These are phyloP conservation scores for Exophiala xenobiotica DNA, from an alignment of 2,329 filamentous ascomycete genomes.

Conservation along the genomic window DNA sequence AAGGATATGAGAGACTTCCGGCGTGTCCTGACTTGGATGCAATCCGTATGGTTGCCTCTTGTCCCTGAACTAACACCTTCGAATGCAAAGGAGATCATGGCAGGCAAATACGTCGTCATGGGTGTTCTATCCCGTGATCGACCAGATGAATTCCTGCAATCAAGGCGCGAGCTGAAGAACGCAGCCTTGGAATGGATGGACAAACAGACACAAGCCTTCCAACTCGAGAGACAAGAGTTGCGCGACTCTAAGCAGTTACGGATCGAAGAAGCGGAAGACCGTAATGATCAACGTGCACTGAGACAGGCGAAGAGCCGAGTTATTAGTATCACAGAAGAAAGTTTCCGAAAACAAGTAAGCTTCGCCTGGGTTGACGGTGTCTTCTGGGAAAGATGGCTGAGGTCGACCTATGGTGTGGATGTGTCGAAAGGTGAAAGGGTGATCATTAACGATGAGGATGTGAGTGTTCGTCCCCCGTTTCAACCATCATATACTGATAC, in stretches of 20 bases:
- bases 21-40: slow-evolving; percentile 87
- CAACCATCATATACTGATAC: slow-evolving; percentile 37
- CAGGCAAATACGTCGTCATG: slow-evolving; percentile 89
- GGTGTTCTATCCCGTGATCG: slow-evolving; percentile 81
- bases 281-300: slow-evolving; percentile 82
- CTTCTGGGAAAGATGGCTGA: slow-evolving; percentile 97
- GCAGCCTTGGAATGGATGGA: slow-evolving; percentile 98
- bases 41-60: slow-evolving; percentile 90
- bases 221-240: slow-evolving; percentile 87
- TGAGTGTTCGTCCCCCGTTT: slow-evolving; percentile 52
- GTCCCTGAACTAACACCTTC: slow-evolving; percentile 89
- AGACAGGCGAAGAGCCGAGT: slow-evolving; percentile 85
- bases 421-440: slow-evolving; percentile 83
- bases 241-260: slow-evolving; percentile 91
- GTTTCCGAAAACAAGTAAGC: slow-evolving; percentile 81
- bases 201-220: slow-evolving; percentile 86
- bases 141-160: slow-evolving; percentile 72
- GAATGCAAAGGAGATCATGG: slow-evolving; percentile 94
- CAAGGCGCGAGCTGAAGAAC: slow-evolving; percentile 88
- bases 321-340: slow-evolving; percentile 79
- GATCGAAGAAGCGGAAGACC: slow-evolving; percentile 94
- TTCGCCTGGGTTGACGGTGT: slow-evolving; percentile 97
- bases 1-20: slow-evolving; percentile 88
- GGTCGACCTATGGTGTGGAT: slow-evolving; percentile 90
- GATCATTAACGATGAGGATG: slow-evolving; percentile 95